Percentiles rank a stretch among this genome's conserved stretches.
phyloP scores from a whole-genome alignment of 1,284 basidiomycete genomes.

The Tilletia walkeri region DNA sequence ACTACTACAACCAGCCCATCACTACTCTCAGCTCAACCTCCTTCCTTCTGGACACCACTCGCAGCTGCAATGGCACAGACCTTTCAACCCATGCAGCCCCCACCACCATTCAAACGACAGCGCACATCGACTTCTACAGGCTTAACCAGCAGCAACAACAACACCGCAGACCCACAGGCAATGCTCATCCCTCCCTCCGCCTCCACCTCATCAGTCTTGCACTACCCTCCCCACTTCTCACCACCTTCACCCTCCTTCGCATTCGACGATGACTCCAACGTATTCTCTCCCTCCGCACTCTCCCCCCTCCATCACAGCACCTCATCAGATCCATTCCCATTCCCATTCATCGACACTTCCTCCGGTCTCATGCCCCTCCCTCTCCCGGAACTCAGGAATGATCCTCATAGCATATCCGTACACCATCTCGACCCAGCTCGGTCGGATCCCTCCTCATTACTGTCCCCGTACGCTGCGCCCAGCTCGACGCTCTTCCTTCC shows the following conservation, averaged over 20 bases:
- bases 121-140: background rate
- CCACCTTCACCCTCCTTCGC: background rate
- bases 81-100: background rate
- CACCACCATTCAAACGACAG: background rate
- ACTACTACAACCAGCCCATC: too few species aligned
- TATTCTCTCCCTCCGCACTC: background rate
- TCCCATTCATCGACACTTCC: background rate
- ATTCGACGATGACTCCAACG: background rate
- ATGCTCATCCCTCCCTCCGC: background rate
- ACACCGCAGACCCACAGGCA: background rate
- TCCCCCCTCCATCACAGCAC: background rate
- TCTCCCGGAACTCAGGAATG: constrained; percentile 2
- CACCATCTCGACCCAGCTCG: background rate
- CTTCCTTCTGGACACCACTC: too few species aligned
- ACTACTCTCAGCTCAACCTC: too few species aligned
- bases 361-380: background rate
- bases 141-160: background rate
- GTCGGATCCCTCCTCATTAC: background rate
- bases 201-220: background rate
- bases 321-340: background rate
- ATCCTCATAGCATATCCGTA: background rate
- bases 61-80: too few species aligned
- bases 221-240: background rate
- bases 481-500: background rate
- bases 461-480: background rate